Evolutionary conservation across 192 early-diverging fungal species (phyloP).

Genomic region (Entomortierella parvispora): DNA sequence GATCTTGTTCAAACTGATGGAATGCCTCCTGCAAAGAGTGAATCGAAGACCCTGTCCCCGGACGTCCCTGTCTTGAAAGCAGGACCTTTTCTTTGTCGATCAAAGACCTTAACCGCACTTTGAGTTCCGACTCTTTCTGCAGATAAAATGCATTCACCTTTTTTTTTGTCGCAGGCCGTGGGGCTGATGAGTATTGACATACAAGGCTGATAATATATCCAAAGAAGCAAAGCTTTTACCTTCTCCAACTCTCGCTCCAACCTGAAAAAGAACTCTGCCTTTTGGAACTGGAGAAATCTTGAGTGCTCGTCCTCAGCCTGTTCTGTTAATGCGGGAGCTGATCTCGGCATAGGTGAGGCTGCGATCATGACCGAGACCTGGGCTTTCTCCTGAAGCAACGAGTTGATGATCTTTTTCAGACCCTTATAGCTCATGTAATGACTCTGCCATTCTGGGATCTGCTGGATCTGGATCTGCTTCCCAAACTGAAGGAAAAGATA

Average conservation of each 20-base stretch:
- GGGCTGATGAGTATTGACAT: no score
- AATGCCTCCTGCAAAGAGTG: slow-evolving; percentile 89
- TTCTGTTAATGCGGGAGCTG: not conserved
- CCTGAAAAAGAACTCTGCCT: slow-evolving; percentile 97
- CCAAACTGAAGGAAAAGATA: slow-evolving; percentile 78
- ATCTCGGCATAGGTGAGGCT: slow-evolving; percentile 51
- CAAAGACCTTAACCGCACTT: slow-evolving; percentile 85
- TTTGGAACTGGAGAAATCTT: slow-evolving; percentile 79
- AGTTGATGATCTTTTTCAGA: slow-evolving; percentile 97
- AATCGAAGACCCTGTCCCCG: slow-evolving; percentile 65
- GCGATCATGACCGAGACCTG: slow-evolving; percentile 49
- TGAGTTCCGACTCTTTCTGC: slow-evolving; percentile 94
- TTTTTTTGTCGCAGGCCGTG: no score
- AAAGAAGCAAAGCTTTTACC: no score
- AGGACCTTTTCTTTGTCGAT: slow-evolving; percentile 81
- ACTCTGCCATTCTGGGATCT: slow-evolving; percentile 90
- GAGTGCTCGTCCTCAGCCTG: slow-evolving; percentile 56
- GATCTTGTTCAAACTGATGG: slow-evolving; percentile 88
- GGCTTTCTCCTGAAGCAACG: slow-evolving; percentile 60
- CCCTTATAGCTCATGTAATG: slow-evolving; percentile 99
- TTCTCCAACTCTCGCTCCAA: slow-evolving; percentile 98
- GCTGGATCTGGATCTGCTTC: slow-evolving; percentile 95
- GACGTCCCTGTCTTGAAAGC: slow-evolving; percentile 61
- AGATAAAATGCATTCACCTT: slow-evolving; percentile 97
- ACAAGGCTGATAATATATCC: no score